Base-by-base conservation (phyloP, 2,329 filamentous ascomycete genomes). In the Stachybotrys elegans region DNA sequence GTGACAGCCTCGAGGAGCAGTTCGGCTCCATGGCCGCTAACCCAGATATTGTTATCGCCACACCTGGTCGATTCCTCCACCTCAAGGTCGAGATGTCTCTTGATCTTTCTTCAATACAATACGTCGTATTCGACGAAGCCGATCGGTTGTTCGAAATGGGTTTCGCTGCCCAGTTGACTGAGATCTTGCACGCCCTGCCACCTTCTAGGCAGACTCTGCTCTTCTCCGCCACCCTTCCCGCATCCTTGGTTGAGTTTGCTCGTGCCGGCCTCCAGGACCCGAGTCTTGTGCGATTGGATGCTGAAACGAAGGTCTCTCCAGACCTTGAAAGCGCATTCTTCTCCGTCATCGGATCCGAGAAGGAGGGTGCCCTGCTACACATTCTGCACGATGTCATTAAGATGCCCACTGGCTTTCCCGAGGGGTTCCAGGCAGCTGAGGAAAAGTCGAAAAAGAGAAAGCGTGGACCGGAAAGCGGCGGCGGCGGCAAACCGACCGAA, bases 61-160 rank as follows among this genome's bases (percentile, higher is more conserved):
- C 94, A 0, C 93, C 93, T 0, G 93, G 94, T 63, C 88, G 93
- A 55, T 98, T 98, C 57, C 72, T 98, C 53, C 93, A 98, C 73
- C 69, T 98, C 51, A 94, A 97, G 68, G 92, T 97, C 17, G 93
- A 98, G 62, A 98, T 98, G 94, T 76, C 77, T 9, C 68, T 98
- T 42, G 88, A 96, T 58, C 70, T 98, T n/a, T 89, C 85, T 1
- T 95, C 89, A 4, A 84, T 98, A 48, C 79, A 82, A 54, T 98
- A 98, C 58, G 88, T 95, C 20, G 93, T 98, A 8, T 98, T 98
- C 51, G 93, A 98, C 61, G 93, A 98, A 65, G 93, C 93, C 2
- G 93, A 98, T 73, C 81, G 93, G 43, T 73, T 98, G 17, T 98
- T 98, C 65, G 93, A 98, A 62, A 96, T 98, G 92, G 94, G 93